These are phyloP conservation scores for Sarocladium oryzae DNA, from an alignment of 2,329 filamentous ascomycete species.

Conservation along the genomic window DNA sequence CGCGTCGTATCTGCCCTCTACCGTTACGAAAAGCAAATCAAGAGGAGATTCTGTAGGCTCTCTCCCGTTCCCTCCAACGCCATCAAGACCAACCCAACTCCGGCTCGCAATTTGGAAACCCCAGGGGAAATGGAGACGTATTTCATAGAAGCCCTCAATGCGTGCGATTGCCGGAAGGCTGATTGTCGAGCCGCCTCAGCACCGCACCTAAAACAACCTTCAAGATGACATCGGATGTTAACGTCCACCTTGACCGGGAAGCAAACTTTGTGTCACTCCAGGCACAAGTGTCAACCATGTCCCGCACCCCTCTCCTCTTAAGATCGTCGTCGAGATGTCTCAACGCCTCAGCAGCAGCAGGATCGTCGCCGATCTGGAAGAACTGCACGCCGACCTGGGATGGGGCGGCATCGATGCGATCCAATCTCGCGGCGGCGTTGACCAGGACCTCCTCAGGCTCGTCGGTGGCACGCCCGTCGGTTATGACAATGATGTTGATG, in stretches of 20 bases:
- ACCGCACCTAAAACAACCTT: conserved; percentile 80
- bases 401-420: conserved; percentile 60
- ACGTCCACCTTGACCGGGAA: conserved; percentile 19
- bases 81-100: too few relatives aligned
- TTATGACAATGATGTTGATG: conserved; percentile 88
- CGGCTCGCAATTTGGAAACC: not conserved
- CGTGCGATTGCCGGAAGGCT: conserved; percentile 11
- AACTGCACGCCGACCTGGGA: conserved; percentile 93
- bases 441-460: conserved; percentile 69
- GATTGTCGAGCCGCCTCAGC: conserved; percentile 38
- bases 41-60: not conserved
- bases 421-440: conserved; percentile 61
- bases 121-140: too few relatives aligned
- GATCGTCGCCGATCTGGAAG: conserved; percentile 82
- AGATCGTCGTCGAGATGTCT: conserved; percentile 67
- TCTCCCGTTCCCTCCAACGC: not conserved
- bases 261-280: conserved; percentile 50
- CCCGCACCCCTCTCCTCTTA: conserved; percentile 55
- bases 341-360: conserved; percentile 57
- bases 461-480: conserved; percentile 77
- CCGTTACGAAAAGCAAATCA: not conserved
- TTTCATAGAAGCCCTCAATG: too few relatives aligned
- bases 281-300: conserved; percentile 88
- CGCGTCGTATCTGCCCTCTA: not conserved
- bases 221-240: conserved; percentile 67